phyloP scores from a whole-genome alignment of 1,284 basidiomycete species.

The Irpex rosettiformis region DNA sequence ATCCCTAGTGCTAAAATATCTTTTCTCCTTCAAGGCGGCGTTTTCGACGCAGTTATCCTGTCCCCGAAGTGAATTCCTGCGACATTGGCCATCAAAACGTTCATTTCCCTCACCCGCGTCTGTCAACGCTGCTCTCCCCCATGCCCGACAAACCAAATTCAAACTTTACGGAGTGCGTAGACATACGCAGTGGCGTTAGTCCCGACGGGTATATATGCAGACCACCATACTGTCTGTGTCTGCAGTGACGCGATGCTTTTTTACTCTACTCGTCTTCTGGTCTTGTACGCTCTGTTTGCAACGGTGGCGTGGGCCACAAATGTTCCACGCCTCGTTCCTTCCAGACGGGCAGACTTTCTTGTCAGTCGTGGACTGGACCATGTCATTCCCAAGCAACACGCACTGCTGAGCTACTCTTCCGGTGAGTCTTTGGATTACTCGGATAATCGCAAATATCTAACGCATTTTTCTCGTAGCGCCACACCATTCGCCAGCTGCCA shows the following conservation, averaged over 20 bases:
- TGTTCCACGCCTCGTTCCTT: neutral
- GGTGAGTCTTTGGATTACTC: neutral
- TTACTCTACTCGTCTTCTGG: neutral
- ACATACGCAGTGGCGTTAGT: neutral
- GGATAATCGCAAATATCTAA: neutral
- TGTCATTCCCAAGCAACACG: neutral
- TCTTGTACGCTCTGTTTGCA: neutral
- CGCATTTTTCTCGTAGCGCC: slow-evolving; percentile 2
- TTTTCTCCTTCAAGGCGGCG: neutral
- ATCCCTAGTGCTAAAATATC: neutral
- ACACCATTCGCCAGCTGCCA: slow-evolving; percentile 4
- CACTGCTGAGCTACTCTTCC: neutral
- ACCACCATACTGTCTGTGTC: neutral
- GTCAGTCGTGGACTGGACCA: neutral
- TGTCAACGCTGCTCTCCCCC: no score
- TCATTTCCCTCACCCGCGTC: no score
- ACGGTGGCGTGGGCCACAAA: neutral
- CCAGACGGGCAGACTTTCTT: neutral
- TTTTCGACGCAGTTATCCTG: neutral
- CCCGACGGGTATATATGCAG: neutral
- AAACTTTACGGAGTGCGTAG: neutral
- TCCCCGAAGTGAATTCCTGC: neutral
- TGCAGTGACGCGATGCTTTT: neutral
- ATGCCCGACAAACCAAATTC: neutral
- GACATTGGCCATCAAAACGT: no score